Conservation (phyloP, 768 basidiomycete species). For the Russula brevipes region DNA sequence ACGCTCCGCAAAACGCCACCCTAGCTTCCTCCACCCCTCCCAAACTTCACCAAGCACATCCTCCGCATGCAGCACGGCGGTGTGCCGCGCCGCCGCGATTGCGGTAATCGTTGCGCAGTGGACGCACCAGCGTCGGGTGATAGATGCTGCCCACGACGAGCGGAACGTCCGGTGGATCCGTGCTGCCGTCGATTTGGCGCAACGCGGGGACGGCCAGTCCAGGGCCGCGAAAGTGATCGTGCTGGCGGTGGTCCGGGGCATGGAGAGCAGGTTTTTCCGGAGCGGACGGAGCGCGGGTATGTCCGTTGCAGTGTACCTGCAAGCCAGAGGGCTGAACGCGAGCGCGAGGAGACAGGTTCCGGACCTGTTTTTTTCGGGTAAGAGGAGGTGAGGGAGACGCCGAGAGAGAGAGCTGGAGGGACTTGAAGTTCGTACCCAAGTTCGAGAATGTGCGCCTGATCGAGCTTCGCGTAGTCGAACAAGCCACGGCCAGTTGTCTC, state of each 20-base stretch:
- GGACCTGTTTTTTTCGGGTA: too few species aligned
- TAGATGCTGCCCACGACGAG: neutral
- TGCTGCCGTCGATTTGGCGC: neutral
- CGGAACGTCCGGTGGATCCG: neutral
- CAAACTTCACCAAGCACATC: slow-evolving; percentile 26
- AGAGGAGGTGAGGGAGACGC: too few species aligned
- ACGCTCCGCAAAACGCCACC: slow-evolving; percentile 8
- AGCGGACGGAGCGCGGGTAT: slow-evolving; percentile 24
- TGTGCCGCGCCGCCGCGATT: neutral
- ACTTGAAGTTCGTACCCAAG: too few species aligned
- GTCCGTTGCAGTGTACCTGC: slow-evolving; percentile 24
- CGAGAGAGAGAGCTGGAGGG: too few species aligned
- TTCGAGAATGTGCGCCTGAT: too few species aligned
- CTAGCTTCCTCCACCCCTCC: slow-evolving; percentile 27
- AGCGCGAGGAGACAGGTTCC: too few species aligned
- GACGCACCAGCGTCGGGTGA: neutral
- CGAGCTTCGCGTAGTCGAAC: too few species aligned
- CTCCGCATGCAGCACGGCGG: slow-evolving; percentile 1
- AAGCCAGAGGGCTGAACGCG: slow-evolving; percentile 6
- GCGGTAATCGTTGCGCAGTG: slow-evolving; percentile 11
- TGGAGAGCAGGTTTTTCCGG: slow-evolving; percentile 20
- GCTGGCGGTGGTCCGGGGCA: neutral
- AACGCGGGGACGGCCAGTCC: slow-evolving; percentile 11
- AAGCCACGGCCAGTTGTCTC: too few species aligned
- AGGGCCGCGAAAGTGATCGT: slow-evolving; percentile 1